Evolutionary conservation across 345 rosid genomes (phyloP).

Genomic region (Murraya koenigii): DNA sequence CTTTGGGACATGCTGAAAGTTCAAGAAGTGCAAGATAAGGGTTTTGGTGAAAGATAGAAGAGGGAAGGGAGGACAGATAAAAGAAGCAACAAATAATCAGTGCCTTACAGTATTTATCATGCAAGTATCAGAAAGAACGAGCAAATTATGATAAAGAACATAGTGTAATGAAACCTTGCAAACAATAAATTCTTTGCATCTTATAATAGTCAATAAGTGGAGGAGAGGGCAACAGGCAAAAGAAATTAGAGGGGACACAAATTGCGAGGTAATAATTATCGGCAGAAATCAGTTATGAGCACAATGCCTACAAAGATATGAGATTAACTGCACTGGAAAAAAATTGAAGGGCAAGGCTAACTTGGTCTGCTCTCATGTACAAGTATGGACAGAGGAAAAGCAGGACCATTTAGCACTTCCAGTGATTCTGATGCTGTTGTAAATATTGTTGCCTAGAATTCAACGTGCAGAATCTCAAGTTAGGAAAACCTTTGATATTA

Average conservation of each 20-base stretch:
- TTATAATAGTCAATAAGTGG: not conserved
- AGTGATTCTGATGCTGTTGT: not conserved
- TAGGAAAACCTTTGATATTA: not conserved
- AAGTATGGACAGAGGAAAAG: not conserved
- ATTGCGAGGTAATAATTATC: not conserved
- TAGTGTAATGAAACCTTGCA: not conserved
- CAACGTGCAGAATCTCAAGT: not conserved
- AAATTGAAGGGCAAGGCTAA: not conserved
- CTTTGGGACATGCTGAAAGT: conserved; percentile 71
- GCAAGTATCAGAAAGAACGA: not conserved
- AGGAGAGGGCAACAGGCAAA: not conserved
- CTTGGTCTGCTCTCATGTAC: not conserved
- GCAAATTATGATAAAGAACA: not conserved
- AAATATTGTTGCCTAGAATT: not conserved
- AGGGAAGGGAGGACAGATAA: not conserved
- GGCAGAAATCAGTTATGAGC: not conserved
- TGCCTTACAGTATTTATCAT: not conserved
- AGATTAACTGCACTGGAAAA: not conserved
- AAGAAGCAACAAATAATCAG: not conserved
- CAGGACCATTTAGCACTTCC: not conserved
- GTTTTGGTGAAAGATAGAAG: conserved; percentile 3
- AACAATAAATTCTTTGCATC: not conserved
- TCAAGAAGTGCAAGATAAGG: conserved; percentile 13
- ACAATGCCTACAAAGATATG: not conserved
- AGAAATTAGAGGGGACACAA: not conserved